Evolutionary conservation across 1,284 basidiomycete genomes (phyloP), one percentile per base, ranked within the genome.

Genomic region (Ganoderma boninense): DNA sequence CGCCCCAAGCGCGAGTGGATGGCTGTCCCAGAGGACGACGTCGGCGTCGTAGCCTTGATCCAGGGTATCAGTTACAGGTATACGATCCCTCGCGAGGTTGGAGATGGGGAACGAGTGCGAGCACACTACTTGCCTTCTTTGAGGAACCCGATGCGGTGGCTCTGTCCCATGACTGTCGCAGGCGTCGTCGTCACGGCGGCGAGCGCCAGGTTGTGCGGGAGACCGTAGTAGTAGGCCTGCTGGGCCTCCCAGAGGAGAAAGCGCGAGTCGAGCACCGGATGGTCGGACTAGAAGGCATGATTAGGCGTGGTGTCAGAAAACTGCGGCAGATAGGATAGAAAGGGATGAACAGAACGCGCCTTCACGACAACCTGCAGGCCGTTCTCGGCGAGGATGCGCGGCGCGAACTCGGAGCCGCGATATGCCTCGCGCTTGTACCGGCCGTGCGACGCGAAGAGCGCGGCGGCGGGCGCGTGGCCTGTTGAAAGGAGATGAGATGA

Each of bases 371-470:
- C 92, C 42, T 87, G 84, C 29, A 97, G 81, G 0, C 91, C 92
- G 65, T 90, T 87, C 54, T 97, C 91, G 0, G 91, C 85, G n/a
- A 97, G 84, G 65, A 98, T 91, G 59, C 90, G 89, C 14, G 95
- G 88, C 0, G 96, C 94, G 79, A 93, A 97, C 75, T 96, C 94
- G 3, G 93, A 93, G 5, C 92, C 95, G 38, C 95, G 87, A 80
- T 92, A 97, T 0, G 94, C 88, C 78, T 97, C 95, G 16, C 93
- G 90, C 81, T 97, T 97, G 82, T 94, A 96, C 65, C 93, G 69
- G 59, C 66, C 73, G 68, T 74, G 73, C 14, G 75, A 73, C 4
- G 93, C 92, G 79, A 96, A 97, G 71, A 97, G 85, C 0, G 95
- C 95, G 35, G 94, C 81, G 0, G 93, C 92, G 0, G 96, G 95